A percentile compares a stretch with the other conserved stretches of the same genome.
Conservation (phyloP, 2,329 filamentous ascomycete species). For the Clonostachys sp. region DNA sequence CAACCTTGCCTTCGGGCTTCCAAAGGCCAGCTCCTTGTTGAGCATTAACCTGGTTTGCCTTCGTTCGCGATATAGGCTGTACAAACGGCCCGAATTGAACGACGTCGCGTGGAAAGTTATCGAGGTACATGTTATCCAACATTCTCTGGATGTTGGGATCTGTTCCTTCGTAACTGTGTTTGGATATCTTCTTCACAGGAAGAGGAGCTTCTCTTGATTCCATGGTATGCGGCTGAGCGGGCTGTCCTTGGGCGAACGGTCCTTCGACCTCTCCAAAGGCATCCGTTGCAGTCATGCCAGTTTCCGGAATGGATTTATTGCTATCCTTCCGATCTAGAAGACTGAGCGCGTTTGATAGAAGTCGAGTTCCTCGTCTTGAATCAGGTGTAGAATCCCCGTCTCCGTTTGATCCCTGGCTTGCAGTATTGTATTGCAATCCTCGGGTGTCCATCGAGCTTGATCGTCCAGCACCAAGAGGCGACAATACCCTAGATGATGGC, state of each 20-base stretch:
- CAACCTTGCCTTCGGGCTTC: constrained; percentile 78
- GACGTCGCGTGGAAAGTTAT: constrained; percentile 63
- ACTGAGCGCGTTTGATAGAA: constrained; percentile 55
- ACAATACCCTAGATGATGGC: constrained; percentile 18
- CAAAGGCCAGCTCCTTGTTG: constrained; percentile 49
- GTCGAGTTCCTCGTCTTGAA: constrained; percentile 41
- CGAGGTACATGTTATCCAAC: constrained; percentile 80
- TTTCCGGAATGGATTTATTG: constrained; percentile 54
- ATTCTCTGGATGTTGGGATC: constrained; percentile 64
- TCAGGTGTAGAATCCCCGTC: constrained; percentile 34
- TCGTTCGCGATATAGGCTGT: constrained; percentile 58
- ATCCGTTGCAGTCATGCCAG: constrained; percentile 53
- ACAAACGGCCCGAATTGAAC: constrained; percentile 77
- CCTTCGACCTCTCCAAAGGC: constrained; percentile 57
- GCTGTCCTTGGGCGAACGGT: constrained; percentile 35
- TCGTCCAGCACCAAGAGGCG: constrained; percentile 18
- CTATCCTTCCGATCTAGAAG: constrained; percentile 55
- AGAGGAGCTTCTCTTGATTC: constrained; percentile 7
- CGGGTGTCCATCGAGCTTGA: constrained; percentile 27
- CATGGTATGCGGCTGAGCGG: neutral
- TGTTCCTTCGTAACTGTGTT: constrained; percentile 83
- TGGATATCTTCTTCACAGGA: constrained; percentile 14
- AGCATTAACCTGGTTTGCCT: constrained; percentile 44
- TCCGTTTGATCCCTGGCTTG: no score
- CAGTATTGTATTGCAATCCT: constrained; percentile 7